These are phyloP conservation scores for Rhizopogon roseolus DNA, from an alignment of 768 basidiomycete genomes.

Conservation along the genomic window DNA sequence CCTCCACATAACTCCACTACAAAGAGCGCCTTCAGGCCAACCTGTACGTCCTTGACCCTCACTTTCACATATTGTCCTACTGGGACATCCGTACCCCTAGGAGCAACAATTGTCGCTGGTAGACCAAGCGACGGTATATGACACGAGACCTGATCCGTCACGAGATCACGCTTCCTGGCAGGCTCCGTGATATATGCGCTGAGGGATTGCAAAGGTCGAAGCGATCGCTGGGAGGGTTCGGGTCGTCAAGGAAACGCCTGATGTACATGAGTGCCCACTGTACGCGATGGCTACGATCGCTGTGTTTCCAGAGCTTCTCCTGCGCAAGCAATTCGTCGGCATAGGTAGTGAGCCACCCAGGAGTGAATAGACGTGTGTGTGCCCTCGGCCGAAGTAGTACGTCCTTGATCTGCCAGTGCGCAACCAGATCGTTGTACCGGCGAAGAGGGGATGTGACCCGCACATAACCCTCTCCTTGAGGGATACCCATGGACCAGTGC, in stretches of 20 bases:
- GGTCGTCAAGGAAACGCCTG: constrained; percentile 31
- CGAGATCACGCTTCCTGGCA: constrained; percentile 1
- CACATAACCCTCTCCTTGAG: constrained; percentile 72
- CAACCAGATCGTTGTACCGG: constrained; percentile 74
- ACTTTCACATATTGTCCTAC: constrained; percentile 25
- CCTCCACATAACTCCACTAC: neutral
- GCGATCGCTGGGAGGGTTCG: constrained; percentile 9
- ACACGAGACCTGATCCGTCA: constrained; percentile 11
- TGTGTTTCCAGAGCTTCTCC: constrained; percentile 30
- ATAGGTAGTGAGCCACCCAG: constrained; percentile 40
- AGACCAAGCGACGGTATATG: constrained; percentile 24
- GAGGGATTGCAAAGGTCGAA: constrained; percentile 23
- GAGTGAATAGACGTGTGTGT: constrained; percentile 37
- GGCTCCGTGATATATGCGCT: constrained; percentile 19
- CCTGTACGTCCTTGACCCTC: constrained; percentile 19
- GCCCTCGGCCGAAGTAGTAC: constrained; percentile 44
- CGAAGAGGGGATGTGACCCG: constrained; percentile 86
- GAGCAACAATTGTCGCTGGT: constrained; percentile 10
- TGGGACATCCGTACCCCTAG: constrained; percentile 6
- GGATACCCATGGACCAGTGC: constrained; percentile 68
- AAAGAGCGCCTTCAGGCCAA: constrained; percentile 15
- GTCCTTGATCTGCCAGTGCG: constrained; percentile 93
- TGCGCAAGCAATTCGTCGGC: constrained; percentile 30
- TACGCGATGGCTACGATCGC: constrained; percentile 26
- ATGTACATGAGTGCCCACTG: constrained; percentile 41